These are phyloP conservation scores for Suillus subluteus DNA, from an alignment of 768 basidiomycete species.

Conservation along the genomic window DNA sequence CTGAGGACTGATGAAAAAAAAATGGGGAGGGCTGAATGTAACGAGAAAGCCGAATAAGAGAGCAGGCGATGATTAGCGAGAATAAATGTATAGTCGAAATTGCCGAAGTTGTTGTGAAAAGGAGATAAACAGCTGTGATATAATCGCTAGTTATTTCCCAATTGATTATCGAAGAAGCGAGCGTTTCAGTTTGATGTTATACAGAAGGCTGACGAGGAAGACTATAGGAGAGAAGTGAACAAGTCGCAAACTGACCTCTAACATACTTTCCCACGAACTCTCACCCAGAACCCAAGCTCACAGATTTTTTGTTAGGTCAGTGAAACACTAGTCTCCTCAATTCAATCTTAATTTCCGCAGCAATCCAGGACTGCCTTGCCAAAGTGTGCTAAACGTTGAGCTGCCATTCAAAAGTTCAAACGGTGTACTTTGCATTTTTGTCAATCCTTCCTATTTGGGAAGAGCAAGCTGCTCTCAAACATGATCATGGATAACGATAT, in stretches of 20 bases:
- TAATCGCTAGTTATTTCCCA: slow-evolving; percentile 12
- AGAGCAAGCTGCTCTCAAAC: background rate
- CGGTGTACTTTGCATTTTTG: background rate
- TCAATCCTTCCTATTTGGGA: slow-evolving; percentile 5
- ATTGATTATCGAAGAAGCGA: slow-evolving; percentile 24
- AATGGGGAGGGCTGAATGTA: slow-evolving; percentile 17
- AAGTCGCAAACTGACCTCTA: background rate
- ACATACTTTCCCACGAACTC: slow-evolving; percentile 1
- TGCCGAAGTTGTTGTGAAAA: slow-evolving; percentile 24
- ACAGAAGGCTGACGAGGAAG: slow-evolving; percentile 34
- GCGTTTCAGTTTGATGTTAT: slow-evolving; percentile 33
- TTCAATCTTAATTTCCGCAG: background rate
- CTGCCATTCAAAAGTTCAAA: background rate
- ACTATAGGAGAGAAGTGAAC: slow-evolving; percentile 5
- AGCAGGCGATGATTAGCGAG: slow-evolving; percentile 15
- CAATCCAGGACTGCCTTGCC: background rate
- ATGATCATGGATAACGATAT: slow-evolving; percentile 64
- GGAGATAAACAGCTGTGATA: slow-evolving; percentile 13
- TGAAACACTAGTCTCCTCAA: background rate
- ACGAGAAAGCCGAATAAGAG: slow-evolving; percentile 21
- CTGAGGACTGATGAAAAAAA: slow-evolving; percentile 11
- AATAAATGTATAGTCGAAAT: slow-evolving; percentile 19
- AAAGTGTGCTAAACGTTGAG: background rate
- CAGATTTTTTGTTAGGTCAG: background rate
- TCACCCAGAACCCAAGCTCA: background rate